phyloP scores from a whole-genome alignment of 768 basidiomycete species.

The Brasilioporus rufonigricans region DNA sequence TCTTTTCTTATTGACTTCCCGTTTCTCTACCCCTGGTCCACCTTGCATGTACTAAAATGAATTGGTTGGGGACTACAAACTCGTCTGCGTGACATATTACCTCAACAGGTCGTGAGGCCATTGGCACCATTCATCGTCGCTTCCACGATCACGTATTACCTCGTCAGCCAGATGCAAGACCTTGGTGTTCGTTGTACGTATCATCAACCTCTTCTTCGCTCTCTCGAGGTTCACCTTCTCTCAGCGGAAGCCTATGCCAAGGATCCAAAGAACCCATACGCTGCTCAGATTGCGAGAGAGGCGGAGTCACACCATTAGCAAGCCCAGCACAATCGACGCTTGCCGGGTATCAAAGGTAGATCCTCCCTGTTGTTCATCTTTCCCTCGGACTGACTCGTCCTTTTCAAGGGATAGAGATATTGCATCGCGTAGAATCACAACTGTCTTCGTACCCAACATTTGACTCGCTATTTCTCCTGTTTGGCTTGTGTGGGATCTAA shows the following conservation, averaged over 20 bases:
- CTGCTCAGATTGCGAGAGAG: slow-evolving; percentile 70
- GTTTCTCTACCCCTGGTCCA: not conserved
- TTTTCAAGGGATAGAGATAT: slow-evolving; percentile 12
- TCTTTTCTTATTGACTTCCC: not conserved
- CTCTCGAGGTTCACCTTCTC: not conserved
- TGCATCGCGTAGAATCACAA: slow-evolving; percentile 17
- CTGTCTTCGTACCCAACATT: slow-evolving; percentile 6
- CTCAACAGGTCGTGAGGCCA: slow-evolving; percentile 61
- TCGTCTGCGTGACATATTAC: not conserved
- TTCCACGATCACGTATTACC: slow-evolving; percentile 60
- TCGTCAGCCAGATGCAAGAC: slow-evolving; percentile 67
- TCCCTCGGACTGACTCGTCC: not conserved
- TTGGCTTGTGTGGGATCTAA: not conserved
- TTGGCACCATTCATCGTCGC: slow-evolving; percentile 81
- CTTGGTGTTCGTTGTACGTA: slow-evolving; percentile 67
- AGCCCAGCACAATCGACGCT: not conserved
- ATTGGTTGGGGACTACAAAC: not conserved
- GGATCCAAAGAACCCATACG: slow-evolving; percentile 83
- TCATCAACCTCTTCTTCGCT: not conserved
- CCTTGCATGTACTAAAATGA: not conserved
- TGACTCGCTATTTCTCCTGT: not conserved
- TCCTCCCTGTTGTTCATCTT: not conserved
- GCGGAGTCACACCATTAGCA: slow-evolving; percentile 42
- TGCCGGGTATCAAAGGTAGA: slow-evolving; percentile 13
- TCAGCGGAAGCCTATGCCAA: slow-evolving; percentile 66